Percentiles rank a stretch among this genome's conserved stretches.
Conservation (phyloP, 306 rosid species). For the Lablab purpureus region DNA sequence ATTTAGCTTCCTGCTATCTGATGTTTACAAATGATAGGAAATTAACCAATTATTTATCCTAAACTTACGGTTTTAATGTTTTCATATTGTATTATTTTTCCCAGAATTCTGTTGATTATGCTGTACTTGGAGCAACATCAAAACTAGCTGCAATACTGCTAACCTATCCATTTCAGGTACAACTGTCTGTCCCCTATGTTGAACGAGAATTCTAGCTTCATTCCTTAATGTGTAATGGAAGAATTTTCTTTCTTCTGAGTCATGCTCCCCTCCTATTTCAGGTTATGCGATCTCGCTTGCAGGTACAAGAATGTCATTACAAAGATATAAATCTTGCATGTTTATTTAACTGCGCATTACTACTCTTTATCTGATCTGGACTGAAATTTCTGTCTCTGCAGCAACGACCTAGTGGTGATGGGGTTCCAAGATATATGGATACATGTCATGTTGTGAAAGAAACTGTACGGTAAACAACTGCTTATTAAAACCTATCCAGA, state of each 20-base stretch:
- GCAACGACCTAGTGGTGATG: slow-evolving; percentile 86
- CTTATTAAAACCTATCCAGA: slow-evolving; percentile 27
- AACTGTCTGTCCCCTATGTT: slow-evolving; percentile 20
- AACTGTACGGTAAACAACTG: slow-evolving; percentile 50
- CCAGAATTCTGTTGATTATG: slow-evolving; percentile 88
- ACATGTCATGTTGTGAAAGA: slow-evolving; percentile 61
- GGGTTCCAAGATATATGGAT: slow-evolving; percentile 69
- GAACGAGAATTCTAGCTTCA: slow-evolving; percentile 40
- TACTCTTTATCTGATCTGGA: slow-evolving; percentile 31
- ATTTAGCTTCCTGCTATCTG: slow-evolving; percentile 26
- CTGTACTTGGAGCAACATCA: slow-evolving; percentile 79
- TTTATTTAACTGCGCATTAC: slow-evolving; percentile 21
- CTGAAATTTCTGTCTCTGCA: slow-evolving; percentile 55
- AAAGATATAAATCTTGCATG: slow-evolving; percentile 31
- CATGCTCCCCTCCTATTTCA: slow-evolving; percentile 43
- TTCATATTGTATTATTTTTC: slow-evolving; percentile 16
- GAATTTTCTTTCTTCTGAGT: slow-evolving; percentile 38
- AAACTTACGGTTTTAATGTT: neutral
- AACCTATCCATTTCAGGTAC: slow-evolving; percentile 93
- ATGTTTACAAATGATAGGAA: slow-evolving; percentile 7
- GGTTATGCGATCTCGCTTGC: slow-evolving; percentile 60
- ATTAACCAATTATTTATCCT: slow-evolving; percentile 10
- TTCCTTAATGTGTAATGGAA: slow-evolving; percentile 36
- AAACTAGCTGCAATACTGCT: slow-evolving; percentile 70
- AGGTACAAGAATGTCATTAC: slow-evolving; percentile 46